These are phyloP conservation scores for Russula sp. DNA, from an alignment of 768 basidiomycete species.

Conservation along the genomic window DNA sequence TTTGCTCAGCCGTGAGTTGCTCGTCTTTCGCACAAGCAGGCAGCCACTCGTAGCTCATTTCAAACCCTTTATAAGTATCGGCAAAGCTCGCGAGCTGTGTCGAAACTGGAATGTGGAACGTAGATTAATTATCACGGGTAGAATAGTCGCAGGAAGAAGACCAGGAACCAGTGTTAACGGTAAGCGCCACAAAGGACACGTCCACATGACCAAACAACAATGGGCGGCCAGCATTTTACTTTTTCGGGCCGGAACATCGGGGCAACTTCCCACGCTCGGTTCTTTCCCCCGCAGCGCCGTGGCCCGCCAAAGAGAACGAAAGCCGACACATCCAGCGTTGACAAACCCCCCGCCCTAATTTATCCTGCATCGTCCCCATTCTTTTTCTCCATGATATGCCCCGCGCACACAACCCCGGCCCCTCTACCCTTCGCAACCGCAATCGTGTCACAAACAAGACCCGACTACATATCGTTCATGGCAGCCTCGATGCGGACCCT, in stretches of 20 bases:
- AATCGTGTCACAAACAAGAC: conserved; percentile 93
- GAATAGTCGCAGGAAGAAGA: conserved; percentile 5
- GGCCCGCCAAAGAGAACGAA: conserved; percentile 31
- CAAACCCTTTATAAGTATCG: background rate
- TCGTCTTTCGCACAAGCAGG: background rate
- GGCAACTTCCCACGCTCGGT: conserved; percentile 31
- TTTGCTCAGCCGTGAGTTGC: background rate
- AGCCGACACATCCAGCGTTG: conserved; percentile 28
- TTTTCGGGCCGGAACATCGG: conserved; percentile 29
- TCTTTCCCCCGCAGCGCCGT: conserved; percentile 32
- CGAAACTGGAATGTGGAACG: background rate
- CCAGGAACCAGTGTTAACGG: background rate
- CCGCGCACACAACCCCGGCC: conserved; percentile 73
- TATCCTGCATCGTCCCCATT: conserved; percentile 34
- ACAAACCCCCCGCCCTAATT: conserved; percentile 30
- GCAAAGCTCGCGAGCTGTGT: background rate
- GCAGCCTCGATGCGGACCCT: conserved; percentile 76
- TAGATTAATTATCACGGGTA: conserved; percentile 14
- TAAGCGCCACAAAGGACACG: conserved; percentile 24
- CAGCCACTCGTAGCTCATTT: background rate
- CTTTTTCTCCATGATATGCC: conserved; percentile 80
- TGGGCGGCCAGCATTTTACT: conserved; percentile 26
- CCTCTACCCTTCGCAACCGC: conserved; percentile 78
- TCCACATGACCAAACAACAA: conserved; percentile 28
- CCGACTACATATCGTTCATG: conserved; percentile 79